A percentile compares a stretch with the other conserved stretches of the same genome.
phyloP scores from a whole-genome alignment of 2,329 filamentous ascomycete species.

The Ascochyta clinopodiicola region DNA sequence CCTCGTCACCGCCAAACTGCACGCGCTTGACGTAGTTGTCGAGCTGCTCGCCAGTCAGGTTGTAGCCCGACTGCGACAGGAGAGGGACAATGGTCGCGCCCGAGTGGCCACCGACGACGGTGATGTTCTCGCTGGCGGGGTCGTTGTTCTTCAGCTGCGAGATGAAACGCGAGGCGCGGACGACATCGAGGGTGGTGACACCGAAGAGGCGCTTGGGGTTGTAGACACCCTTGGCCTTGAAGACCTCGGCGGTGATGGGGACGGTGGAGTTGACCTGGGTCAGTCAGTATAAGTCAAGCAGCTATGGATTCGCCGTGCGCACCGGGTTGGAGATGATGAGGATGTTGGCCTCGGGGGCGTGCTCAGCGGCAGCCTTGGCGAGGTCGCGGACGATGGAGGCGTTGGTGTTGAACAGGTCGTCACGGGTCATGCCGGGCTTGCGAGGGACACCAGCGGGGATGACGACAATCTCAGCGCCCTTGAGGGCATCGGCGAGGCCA shows the following conservation, averaged over 20 bases:
- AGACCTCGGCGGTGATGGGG: conserved; percentile 95
- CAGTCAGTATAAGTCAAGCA: conserved; percentile 12
- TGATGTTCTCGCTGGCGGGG: conserved; percentile 91
- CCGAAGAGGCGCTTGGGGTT: conserved; percentile 99
- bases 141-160: conserved; percentile 90
- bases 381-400: conserved; percentile 98
- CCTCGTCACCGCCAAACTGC: conserved; percentile 98
- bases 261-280: conserved; percentile 92
- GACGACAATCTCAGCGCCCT: conserved; percentile 90
- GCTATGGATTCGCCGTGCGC: conserved; percentile 34
- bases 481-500: conserved; percentile 79
- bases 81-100: conserved; percentile 98
- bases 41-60: conserved; percentile 77
- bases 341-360: conserved; percentile 90
- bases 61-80: conserved; percentile 91
- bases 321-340: conserved; percentile 98
- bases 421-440: conserved; percentile 99
- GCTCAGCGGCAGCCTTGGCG: conserved; percentile 90
- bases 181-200: conserved; percentile 98
- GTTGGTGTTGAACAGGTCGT: conserved; percentile 99
- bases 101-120: conserved; percentile 95
- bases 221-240: conserved; percentile 95
- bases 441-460: conserved; percentile 98
- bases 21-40: conserved; percentile 88
- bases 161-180: conserved; percentile 97